These are phyloP conservation scores for Aegilops bicornis DNA, from an alignment of 176 grass and related monocot species.

Conservation along the genomic window DNA sequence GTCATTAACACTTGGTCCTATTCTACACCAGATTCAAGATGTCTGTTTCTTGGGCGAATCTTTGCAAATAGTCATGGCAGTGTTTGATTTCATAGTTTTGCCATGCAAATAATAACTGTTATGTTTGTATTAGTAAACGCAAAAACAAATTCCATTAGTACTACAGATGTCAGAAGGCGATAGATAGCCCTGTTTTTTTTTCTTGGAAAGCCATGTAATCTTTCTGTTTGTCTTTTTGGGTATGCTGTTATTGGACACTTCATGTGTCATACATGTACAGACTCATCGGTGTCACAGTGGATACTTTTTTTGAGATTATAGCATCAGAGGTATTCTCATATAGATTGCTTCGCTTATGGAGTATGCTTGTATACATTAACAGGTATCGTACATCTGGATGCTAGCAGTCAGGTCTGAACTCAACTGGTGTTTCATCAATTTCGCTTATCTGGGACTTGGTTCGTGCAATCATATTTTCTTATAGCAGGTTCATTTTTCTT, in stretches of 20 bases:
- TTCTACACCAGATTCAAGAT: constrained; percentile 1
- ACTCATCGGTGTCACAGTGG: neutral
- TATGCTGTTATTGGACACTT: neutral
- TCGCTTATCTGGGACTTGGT: neutral
- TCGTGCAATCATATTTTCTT: neutral
- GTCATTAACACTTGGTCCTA: neutral
- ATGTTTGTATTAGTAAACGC: neutral
- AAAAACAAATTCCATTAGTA: neutral
- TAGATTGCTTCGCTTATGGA: constrained; percentile 18
- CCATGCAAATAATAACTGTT: neutral
- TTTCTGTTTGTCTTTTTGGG: neutral
- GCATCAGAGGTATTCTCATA: neutral
- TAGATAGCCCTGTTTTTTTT: neutral
- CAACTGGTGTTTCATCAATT: neutral
- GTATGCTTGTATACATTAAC: neutral
- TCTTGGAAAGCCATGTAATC: neutral
- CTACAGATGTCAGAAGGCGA: neutral
- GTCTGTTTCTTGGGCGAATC: neutral
- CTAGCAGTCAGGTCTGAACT: constrained; percentile 1
- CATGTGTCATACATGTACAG: neutral
- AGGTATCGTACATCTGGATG: constrained; percentile 22
- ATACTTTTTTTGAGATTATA: constrained; percentile 1
- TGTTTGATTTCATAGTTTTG: constrained; percentile 15
- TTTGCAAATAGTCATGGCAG: neutral
- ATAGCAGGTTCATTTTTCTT: neutral